These are phyloP conservation scores for Sarcodon aspratus DNA, from an alignment of 768 basidiomycete species.

Conservation along the genomic window DNA sequence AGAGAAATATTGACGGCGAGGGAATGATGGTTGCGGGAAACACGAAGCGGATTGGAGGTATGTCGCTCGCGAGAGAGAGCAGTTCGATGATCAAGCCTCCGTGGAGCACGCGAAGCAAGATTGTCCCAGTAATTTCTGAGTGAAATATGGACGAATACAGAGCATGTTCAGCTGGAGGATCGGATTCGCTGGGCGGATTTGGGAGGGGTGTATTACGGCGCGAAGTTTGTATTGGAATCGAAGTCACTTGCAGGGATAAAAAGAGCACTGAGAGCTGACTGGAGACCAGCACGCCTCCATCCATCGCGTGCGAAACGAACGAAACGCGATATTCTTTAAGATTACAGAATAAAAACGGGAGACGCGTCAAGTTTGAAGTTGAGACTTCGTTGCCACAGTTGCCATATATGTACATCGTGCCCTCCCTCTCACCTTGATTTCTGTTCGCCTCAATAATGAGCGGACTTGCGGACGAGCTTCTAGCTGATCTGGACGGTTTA, in stretches of 20 bases:
- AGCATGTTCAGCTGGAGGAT: slow-evolving; percentile 63
- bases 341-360: too few relatives aligned
- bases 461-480: slow-evolving; percentile 81
- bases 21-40: slow-evolving; percentile 63
- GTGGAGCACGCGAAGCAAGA: slow-evolving; percentile 68
- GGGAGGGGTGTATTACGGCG: slow-evolving; percentile 43
- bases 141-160: slow-evolving; percentile 47
- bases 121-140: slow-evolving; percentile 44
- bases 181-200: slow-evolving; percentile 22
- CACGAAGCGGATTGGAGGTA: slow-evolving; percentile 63
- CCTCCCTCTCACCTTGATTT: not conserved
- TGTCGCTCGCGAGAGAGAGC: slow-evolving; percentile 53
- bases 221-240: slow-evolving; percentile 45
- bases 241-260: slow-evolving; percentile 35
- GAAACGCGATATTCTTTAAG: too few relatives aligned
- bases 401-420: too few relatives aligned
- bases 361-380: too few relatives aligned
- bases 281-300: slow-evolving; percentile 15
- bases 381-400: too few relatives aligned
- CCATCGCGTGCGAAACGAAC: slow-evolving; percentile 2
- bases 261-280: slow-evolving; percentile 46
- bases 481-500: slow-evolving; percentile 84
- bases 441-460: slow-evolving; percentile 36
- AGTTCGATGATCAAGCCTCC: slow-evolving; percentile 68
- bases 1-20: slow-evolving; percentile 51